These are phyloP conservation scores for Colletotrichum eremochloae DNA, from an alignment of 2,329 filamentous ascomycete species.

Conservation along the genomic window DNA sequence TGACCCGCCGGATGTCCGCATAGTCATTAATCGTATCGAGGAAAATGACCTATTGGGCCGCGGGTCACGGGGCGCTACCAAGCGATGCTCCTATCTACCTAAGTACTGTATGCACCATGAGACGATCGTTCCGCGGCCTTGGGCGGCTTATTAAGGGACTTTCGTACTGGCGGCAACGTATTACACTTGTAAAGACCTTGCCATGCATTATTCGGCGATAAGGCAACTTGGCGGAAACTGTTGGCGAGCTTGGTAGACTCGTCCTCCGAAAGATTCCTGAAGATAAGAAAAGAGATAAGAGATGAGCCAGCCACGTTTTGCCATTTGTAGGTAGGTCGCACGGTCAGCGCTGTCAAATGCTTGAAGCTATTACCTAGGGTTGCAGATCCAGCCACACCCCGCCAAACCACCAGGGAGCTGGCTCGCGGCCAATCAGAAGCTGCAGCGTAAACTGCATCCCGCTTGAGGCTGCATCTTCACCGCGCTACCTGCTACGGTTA, in stretches of 20 bases:
- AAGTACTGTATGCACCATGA: conserved; percentile 1
- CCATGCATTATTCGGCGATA: background rate
- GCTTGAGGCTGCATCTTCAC: conserved; percentile 32
- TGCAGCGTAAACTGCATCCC: conserved; percentile 40
- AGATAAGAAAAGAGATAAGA: conserved; percentile 16
- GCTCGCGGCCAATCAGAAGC: conserved; percentile 34
- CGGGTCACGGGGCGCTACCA: conserved; percentile 1
- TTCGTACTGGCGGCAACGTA: background rate
- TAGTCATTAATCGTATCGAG: conserved; percentile 17
- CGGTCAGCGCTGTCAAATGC: background rate
- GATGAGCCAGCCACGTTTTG: background rate
- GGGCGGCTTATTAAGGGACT: background rate
- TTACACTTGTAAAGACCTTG: background rate
- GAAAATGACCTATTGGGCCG: conserved; percentile 11
- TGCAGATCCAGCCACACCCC: conserved; percentile 29
- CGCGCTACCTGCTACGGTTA: conserved; percentile 20
- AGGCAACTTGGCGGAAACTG: background rate
- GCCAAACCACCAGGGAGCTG: conserved; percentile 29
- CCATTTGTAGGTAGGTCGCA: background rate
- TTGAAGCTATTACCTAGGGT: background rate
- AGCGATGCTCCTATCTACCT: conserved; percentile 11
- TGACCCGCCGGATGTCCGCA: conserved; percentile 23
- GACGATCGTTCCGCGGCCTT: conserved; percentile 28
- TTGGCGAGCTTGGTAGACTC: background rate
- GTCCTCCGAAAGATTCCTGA: background rate